phyloP scores from a whole-genome alignment of 768 basidiomycete species.

The Lactarius indigo region DNA sequence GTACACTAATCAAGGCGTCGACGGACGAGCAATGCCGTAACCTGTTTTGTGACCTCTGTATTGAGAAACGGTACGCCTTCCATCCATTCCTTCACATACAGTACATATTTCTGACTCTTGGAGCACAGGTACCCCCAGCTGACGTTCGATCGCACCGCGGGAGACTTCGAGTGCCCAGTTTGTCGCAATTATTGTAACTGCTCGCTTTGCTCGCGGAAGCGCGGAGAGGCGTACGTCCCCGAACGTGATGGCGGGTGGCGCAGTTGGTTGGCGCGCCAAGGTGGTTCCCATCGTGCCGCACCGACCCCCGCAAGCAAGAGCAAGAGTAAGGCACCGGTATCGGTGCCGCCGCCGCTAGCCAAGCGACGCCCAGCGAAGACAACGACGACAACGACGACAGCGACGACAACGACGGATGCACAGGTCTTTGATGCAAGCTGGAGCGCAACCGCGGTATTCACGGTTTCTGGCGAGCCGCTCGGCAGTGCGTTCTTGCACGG shows the following conservation, averaged over 20 bases:
- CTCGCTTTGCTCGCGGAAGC: conserved; percentile 39
- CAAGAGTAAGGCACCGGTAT: not conserved
- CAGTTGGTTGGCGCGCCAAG: conserved; percentile 2
- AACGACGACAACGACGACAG: not conserved
- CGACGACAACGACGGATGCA: not conserved
- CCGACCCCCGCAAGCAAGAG: not conserved
- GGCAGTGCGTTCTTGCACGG: not conserved
- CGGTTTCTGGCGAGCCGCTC: not conserved
- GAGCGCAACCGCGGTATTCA: not conserved
- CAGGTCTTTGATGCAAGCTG: not conserved
- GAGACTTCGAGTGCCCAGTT: conserved; percentile 41
- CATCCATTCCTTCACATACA: not conserved
- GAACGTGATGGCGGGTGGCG: conserved; percentile 29
- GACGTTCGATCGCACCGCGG: conserved; percentile 33
- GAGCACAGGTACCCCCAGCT: conserved; percentile 39
- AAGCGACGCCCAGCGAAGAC: too few species aligned
- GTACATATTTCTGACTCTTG: not conserved
- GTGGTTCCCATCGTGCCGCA: not conserved
- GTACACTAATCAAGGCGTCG: not conserved
- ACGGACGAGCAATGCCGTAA: conserved; percentile 5
- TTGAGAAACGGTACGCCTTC: conserved; percentile 22
- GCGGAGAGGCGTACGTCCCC: conserved; percentile 47
- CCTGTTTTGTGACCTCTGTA: conserved; percentile 19
- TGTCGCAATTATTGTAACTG: conserved; percentile 50
- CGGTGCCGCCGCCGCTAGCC: not conserved